These are phyloP conservation scores for Biscogniauxia mediterranea DNA, from an alignment of 2,329 filamentous ascomycete species.

Conservation along the genomic window DNA sequence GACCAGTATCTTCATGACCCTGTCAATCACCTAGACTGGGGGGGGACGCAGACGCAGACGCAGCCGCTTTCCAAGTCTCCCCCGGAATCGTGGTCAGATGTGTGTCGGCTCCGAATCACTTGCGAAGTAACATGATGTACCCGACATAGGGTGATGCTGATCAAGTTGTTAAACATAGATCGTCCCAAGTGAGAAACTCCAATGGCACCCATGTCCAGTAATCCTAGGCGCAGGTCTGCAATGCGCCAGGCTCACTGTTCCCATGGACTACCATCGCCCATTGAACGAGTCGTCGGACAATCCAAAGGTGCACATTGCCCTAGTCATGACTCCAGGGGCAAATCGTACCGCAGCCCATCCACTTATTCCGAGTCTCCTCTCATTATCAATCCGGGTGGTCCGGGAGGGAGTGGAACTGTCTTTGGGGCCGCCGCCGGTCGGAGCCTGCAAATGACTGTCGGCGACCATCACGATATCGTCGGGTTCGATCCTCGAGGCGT, in stretches of 20 bases:
- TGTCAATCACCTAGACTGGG: neutral
- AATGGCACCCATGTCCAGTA: slow-evolving; percentile 43
- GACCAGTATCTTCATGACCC: slow-evolving; percentile 3
- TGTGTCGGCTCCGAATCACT: slow-evolving; percentile 2
- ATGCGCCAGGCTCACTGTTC: slow-evolving; percentile 45
- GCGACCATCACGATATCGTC: slow-evolving; percentile 42
- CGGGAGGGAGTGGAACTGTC: slow-evolving; percentile 41
- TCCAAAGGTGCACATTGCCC: slow-evolving; percentile 38
- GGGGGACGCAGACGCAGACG: too few relatives aligned
- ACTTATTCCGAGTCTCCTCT: slow-evolving; percentile 39
- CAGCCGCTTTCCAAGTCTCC: neutral
- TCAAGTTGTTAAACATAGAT: slow-evolving; percentile 33
- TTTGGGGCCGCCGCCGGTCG: slow-evolving; percentile 29
- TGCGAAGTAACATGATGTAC: slow-evolving; percentile 18
- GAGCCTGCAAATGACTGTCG: slow-evolving; percentile 37
- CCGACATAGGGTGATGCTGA: neutral
- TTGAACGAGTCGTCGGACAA: slow-evolving; percentile 34
- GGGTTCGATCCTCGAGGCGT: slow-evolving; percentile 49
- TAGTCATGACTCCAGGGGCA: slow-evolving; percentile 34
- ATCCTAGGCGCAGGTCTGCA: slow-evolving; percentile 28
- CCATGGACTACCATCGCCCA: slow-evolving; percentile 46
- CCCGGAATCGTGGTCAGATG: slow-evolving; percentile 6
- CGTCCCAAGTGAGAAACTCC: slow-evolving; percentile 41
- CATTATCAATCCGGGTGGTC: slow-evolving; percentile 47
- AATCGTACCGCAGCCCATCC: slow-evolving; percentile 28